A percentile compares a stretch with the other conserved stretches of the same genome.
Evolutionary conservation across 768 basidiomycete genomes (phyloP).

Genomic region (Xerocomellus intermedius): DNA sequence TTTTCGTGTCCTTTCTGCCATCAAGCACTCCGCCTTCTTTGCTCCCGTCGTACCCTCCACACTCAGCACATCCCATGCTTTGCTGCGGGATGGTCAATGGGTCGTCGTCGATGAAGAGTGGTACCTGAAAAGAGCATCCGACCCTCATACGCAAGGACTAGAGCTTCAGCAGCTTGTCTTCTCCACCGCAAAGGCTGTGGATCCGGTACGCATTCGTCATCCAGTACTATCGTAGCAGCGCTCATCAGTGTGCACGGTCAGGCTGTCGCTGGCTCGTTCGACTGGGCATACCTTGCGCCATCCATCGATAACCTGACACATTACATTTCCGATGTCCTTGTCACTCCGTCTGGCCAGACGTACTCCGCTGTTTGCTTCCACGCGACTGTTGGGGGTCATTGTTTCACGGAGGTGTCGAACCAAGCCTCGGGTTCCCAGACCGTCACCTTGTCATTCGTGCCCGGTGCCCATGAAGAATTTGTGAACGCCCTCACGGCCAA

Average conservation of each 20-base stretch:
- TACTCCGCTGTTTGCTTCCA: conserved; percentile 56
- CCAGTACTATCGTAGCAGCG: neutral
- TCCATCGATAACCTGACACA: conserved; percentile 49
- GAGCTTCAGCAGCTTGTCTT: conserved; percentile 78
- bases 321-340: conserved; percentile 43
- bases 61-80: conserved; percentile 55
- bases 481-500: conserved; percentile 37
- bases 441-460: conserved; percentile 51
- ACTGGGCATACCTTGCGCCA: conserved; percentile 42
- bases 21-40: conserved; percentile 85
- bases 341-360: conserved; percentile 41
- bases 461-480: conserved; percentile 53
- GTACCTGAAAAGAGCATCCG: conserved; percentile 34
- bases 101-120: conserved; percentile 58
- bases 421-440: conserved; percentile 38
- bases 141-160: conserved; percentile 38
- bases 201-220: conserved; percentile 30
- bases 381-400: conserved; percentile 28
- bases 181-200: conserved; percentile 32
- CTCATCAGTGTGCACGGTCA: conserved; percentile 15
- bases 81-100: conserved; percentile 60
- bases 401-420: conserved; percentile 40
- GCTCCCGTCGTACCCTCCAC: conserved; percentile 49
- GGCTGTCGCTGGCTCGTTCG: conserved; percentile 30
- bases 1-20: conserved; percentile 87